Evolutionary conservation across 1,139 yeast genomes (phyloP).

Genomic region (Lodderomyces margitis): DNA sequence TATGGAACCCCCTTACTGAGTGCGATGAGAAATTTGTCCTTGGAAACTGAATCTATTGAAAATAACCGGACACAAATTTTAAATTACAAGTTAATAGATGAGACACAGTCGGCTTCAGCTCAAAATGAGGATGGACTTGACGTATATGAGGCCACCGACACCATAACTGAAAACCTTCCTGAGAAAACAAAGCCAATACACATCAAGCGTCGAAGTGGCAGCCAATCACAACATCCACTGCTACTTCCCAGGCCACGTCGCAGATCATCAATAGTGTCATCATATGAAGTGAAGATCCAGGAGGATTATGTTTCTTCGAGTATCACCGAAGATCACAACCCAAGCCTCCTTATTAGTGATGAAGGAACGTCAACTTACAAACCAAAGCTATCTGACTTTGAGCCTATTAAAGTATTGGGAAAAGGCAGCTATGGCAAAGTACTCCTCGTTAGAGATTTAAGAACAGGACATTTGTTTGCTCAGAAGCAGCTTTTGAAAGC

Average conservation of each 20-base stretch:
- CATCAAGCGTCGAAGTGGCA: conserved; percentile 6
- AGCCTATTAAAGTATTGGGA: conserved; percentile 79
- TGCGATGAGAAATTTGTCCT: neutral
- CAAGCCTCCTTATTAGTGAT: neutral
- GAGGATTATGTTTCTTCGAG: conserved; percentile 15
- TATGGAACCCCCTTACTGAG: conserved; percentile 6
- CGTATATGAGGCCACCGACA: conserved; percentile 7
- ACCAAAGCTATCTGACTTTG: conserved; percentile 58
- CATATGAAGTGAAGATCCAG: conserved; percentile 17
- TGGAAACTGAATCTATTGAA: conserved; percentile 1
- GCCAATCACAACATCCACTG: neutral
- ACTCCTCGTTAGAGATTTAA: conserved; percentile 63
- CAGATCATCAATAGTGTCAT: conserved; percentile 19
- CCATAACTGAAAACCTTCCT: conserved; percentile 8
- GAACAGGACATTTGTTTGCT: conserved; percentile 73
- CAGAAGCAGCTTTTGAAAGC: conserved; percentile 89
- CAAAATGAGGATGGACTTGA: conserved; percentile 9
- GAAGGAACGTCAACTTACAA: conserved; percentile 14
- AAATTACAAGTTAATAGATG: conserved; percentile 13
- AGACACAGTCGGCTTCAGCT: neutral
- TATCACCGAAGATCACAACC: conserved; percentile 18
- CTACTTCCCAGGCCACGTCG: conserved; percentile 13
- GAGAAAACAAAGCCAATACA: conserved; percentile 12
- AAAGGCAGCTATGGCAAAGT: conserved; percentile 93
- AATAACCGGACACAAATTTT: conserved; percentile 4